phyloP scores from a whole-genome alignment of 352 stramenopile species.

The Peronospora tabacina region DNA sequence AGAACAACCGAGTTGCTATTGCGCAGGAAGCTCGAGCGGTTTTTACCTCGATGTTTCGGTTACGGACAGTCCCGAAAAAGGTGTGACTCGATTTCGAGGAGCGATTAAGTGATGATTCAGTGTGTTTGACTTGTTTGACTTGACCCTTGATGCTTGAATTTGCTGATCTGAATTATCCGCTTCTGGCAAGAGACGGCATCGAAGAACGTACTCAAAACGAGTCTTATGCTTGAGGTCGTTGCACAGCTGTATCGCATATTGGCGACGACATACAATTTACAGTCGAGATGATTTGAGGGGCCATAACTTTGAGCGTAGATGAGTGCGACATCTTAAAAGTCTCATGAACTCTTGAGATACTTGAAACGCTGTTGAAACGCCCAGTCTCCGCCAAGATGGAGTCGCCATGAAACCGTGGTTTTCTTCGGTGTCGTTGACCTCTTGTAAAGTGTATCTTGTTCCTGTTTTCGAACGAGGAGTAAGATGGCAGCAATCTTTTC shows the following conservation, averaged over 20 bases:
- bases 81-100: slow-evolving; percentile 13
- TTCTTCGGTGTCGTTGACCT: not conserved
- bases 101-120: slow-evolving; percentile 15
- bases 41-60: slow-evolving; percentile 18
- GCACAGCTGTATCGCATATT: not conserved
- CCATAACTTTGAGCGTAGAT: not conserved
- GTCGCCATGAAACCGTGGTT: not conserved
- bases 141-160: not conserved
- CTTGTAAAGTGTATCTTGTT: too few species aligned
- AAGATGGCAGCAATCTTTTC: too few species aligned
- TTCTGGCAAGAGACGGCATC: not conserved
- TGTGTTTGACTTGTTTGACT: slow-evolving; percentile 5
- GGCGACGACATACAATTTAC: not conserved
- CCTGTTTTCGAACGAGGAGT: too few species aligned
- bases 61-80: slow-evolving; percentile 13
- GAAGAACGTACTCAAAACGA: slow-evolving; percentile 2
- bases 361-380: slow-evolving; percentile 27
- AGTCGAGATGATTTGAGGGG: not conserved
- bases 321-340: slow-evolving; percentile 21
- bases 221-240: slow-evolving; percentile 12
- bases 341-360: slow-evolving; percentile 22
- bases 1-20: slow-evolving; percentile 5
- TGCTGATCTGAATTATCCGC: not conserved
- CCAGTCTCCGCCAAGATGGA: not conserved
- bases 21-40: slow-evolving; percentile 9